A percentile compares a stretch with the other conserved stretches of the same genome.
phyloP scores from a whole-genome alignment of 257 asterid species.

The Rhazya stricta region DNA sequence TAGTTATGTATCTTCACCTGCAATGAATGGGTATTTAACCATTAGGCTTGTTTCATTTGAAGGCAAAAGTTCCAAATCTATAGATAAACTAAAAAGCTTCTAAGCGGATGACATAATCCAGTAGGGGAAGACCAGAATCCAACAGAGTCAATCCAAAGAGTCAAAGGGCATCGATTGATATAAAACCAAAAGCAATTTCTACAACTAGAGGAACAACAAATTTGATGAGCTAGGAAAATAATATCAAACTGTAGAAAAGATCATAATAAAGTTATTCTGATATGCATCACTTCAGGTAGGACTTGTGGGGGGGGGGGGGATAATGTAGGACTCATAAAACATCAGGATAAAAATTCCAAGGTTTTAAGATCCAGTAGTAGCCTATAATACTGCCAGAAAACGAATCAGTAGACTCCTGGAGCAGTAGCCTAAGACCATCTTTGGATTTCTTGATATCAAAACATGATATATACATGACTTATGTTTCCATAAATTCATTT shows the following conservation, averaged over 20 bases:
- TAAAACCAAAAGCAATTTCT: neutral
- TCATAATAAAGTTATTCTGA: neutral
- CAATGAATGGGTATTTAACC: slow-evolving; percentile 15
- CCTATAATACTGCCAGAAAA: neutral
- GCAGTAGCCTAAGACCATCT: neutral
- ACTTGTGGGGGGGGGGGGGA: too few species aligned
- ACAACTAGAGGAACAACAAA: neutral
- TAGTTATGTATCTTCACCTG: slow-evolving; percentile 11
- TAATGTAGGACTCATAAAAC: neutral
- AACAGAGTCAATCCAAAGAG: neutral
- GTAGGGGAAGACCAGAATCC: neutral
- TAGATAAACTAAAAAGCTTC: neutral
- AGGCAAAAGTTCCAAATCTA: neutral
- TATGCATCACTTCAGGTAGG: neutral
- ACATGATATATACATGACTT: neutral
- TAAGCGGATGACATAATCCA: neutral
- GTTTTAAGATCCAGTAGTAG: neutral
- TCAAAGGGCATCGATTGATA: neutral
- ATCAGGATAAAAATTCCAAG: neutral
- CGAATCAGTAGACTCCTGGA: neutral
- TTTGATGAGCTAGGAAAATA: neutral
- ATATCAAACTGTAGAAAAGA: neutral
- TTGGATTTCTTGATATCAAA: too few species aligned
- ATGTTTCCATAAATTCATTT: neutral
- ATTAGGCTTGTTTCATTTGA: slow-evolving; percentile 9